Conservation (phyloP, 441 rosid genomes). For the Populus trichocarpa region DNA sequence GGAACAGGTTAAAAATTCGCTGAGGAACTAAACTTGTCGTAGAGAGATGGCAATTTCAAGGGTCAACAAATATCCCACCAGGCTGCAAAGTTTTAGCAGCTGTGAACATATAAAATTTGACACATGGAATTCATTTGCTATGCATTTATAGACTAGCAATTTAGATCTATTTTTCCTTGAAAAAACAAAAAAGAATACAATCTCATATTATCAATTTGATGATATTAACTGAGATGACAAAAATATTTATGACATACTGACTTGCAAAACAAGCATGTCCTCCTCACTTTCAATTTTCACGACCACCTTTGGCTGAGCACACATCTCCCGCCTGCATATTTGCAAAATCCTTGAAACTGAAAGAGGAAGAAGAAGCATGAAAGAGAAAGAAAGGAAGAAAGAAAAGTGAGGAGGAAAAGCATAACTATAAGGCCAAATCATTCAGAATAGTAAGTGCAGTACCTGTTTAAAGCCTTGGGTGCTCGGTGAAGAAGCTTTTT, state of each 20-base stretch:
- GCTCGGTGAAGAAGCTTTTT: constrained; percentile 76
- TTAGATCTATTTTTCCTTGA: not conserved
- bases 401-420: not conserved
- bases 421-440: not conserved
- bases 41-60: not conserved
- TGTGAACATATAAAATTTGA: not conserved
- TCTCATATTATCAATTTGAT: not conserved
- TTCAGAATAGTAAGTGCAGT: constrained; percentile 1
- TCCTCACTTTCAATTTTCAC: constrained; percentile 89
- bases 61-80: not conserved
- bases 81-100: too few relatives aligned
- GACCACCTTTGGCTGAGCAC: constrained; percentile 96
- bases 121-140: not conserved
- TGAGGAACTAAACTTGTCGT: not conserved
- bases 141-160: not conserved
- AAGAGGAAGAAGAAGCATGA: not conserved
- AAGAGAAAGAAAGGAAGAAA: not conserved
- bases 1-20: not conserved
- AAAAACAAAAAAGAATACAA: not conserved
- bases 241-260: constrained; percentile 35
- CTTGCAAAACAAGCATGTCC: constrained; percentile 86
- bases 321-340: constrained; percentile 82
- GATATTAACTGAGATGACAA: not conserved
- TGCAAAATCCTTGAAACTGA: not conserved
- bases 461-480: constrained; percentile 85